Base-by-base conservation (phyloP, 306 rosid genomes). In the Purshia tridentata region DNA sequence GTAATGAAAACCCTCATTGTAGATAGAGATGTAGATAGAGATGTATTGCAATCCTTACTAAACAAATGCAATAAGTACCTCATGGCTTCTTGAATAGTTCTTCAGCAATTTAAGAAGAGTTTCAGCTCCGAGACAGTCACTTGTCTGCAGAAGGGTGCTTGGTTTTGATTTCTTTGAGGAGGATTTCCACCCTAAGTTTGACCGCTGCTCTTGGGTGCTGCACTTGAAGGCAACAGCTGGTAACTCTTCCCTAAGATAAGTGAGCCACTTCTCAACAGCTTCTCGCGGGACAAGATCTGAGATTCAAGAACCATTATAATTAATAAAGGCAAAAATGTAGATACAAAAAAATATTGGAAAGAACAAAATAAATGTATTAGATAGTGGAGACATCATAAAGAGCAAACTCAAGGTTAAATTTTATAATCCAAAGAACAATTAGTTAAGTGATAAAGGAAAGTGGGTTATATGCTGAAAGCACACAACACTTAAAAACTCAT, bases 211-310 rank as follows among this genome's bases (percentile, higher is more conserved):
- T 77, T 93, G 98, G 35, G 98, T 93, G 82, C 88, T 93, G 78
- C 98, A 93, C 84, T 93, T 93, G 79, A 93, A 93, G 65, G 98
- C 98, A 40, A 93, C 98, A 47, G 98, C 90, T 37, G 99, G 99
- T 72, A 88, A 80, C 78, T 95, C 99, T 86, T 95, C 99, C 80
- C 99, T 80, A 45, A 95, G 83, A 80, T 92, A 95, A 69, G 83
- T 90, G 14, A 95, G 99, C 98, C 99, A 95, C 85, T 92, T 95
- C 80, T 95, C 92, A 44, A 85, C 91, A 50, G 99, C 85, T 78
- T 95, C 99, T 44, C 93, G 85, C 9, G 99, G 99, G 29, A 95
- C 91, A 82, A 95, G 99, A 86, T 95, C 99, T 95, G 83, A 47
- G 8, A 73, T 52, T 16, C 37, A 78, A 62, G 40, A 70, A 78